Percentiles rank a stretch among this genome's conserved stretches.
Evolutionary conservation across 306 rosid genomes (phyloP).

Genomic region (Dicorynia guianensis): DNA sequence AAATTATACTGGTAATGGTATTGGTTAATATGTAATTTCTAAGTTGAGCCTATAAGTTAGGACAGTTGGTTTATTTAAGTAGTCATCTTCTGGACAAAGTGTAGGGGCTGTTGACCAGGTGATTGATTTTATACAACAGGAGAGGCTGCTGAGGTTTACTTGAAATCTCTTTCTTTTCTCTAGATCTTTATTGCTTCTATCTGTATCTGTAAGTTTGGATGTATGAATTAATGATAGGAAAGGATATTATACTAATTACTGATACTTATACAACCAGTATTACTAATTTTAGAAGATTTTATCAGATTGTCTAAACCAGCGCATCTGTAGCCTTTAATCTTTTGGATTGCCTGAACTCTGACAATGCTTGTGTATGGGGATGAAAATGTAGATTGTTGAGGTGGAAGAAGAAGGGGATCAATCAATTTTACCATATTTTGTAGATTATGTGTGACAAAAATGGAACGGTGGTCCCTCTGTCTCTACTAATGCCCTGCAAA

Average conservation of each 20-base stretch:
- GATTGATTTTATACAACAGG: no score
- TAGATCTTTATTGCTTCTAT: no score
- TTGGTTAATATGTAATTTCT: no score
- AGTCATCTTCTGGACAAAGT: no score
- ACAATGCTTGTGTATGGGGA: slow-evolving; percentile 3
- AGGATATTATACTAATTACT: slow-evolving; percentile 1
- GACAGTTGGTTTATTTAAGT: no score
- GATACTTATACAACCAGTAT: not conserved
- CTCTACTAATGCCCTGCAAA: not conserved
- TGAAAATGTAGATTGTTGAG: slow-evolving; percentile 5
- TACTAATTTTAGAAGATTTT: not conserved
- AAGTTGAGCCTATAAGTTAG: no score
- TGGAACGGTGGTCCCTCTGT: not conserved
- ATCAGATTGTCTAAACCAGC: not conserved
- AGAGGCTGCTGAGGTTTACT: no score
- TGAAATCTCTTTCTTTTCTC: no score
- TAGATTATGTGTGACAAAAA: not conserved
- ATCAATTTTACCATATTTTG: not conserved
- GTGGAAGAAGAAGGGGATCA: not conserved
- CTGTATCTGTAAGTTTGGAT: no score
- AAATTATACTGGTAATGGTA: no score
- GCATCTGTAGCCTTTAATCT: not conserved
- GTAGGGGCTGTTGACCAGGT: no score
- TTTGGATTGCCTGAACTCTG: slow-evolving; percentile 15
- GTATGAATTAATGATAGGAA: no score